phyloP scores from a whole-genome alignment of 176 grass and related monocot species.

The Themeda triandra region DNA sequence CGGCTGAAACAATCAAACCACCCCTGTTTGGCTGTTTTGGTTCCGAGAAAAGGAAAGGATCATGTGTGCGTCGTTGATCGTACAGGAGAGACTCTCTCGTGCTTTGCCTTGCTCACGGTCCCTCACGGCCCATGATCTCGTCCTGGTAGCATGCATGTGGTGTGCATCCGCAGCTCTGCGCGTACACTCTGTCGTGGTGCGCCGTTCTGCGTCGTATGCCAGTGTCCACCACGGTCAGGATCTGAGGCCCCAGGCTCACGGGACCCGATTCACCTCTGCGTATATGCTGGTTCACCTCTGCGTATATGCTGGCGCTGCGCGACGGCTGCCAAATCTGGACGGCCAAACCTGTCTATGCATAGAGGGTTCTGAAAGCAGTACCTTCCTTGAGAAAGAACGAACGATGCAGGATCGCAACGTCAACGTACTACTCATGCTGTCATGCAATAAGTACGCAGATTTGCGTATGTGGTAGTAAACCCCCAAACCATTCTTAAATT shows the following conservation, averaged over 20 bases:
- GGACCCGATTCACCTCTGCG: background rate
- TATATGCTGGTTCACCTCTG: background rate
- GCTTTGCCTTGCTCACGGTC: background rate
- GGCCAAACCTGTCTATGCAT: background rate
- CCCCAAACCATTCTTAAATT: background rate
- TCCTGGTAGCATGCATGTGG: background rate
- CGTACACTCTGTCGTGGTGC: background rate
- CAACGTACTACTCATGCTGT: background rate
- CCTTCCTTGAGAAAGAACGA: background rate
- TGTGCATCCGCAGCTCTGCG: too few species aligned
- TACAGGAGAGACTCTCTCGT: background rate
- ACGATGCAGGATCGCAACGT: background rate
- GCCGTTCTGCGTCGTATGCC: background rate
- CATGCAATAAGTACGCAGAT: background rate
- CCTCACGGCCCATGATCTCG: background rate
- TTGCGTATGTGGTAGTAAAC: background rate
- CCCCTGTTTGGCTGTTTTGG: background rate
- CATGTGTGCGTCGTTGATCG: background rate
- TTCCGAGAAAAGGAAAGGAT: background rate
- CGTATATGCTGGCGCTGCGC: too few species aligned
- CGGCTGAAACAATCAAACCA: background rate
- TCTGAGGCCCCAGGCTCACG: conserved; percentile 6
- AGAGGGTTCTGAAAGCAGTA: background rate
- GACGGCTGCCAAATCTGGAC: background rate
- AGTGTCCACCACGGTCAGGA: background rate